Percentiles rank a stretch among this genome's conserved stretches.
These are phyloP conservation scores for Solanum hybrid DNA, from an alignment of 305 asterid genomes.

Conservation along the genomic window DNA sequence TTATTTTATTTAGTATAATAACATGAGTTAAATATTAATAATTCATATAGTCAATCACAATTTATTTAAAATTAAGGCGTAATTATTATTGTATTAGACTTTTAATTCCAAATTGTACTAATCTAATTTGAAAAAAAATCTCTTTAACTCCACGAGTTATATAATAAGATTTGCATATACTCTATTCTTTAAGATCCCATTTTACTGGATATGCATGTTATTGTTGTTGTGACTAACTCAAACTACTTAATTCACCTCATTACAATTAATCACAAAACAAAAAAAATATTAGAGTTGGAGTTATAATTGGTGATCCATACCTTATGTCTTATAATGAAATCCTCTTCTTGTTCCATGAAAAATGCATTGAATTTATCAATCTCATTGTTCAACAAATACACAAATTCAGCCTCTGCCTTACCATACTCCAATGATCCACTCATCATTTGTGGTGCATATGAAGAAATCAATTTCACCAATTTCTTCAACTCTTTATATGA, in stretches of 20 bases:
- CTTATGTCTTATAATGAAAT: conserved; percentile 80
- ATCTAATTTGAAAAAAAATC: not conserved
- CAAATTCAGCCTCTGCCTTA: conserved; percentile 54
- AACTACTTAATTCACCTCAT: not conserved
- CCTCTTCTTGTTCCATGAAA: conserved; percentile 90
- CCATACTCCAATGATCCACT: conserved; percentile 27
- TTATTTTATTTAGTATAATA: not conserved
- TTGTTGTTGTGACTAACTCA: not conserved
- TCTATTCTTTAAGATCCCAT: not conserved
- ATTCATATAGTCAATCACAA: not conserved
- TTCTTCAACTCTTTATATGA: conserved; percentile 80
- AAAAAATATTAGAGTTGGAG: not conserved
- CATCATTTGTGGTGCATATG: conserved; percentile 27
- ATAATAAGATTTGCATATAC: not conserved
- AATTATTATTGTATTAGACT: not conserved
- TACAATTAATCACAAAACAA: not conserved
- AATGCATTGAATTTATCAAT: conserved; percentile 83
- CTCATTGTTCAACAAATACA: conserved; percentile 61
- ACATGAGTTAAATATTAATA: not conserved
- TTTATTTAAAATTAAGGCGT: not conserved
- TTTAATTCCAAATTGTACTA: not conserved
- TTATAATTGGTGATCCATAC: conserved; percentile 11
- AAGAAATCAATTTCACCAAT: conserved; percentile 46
- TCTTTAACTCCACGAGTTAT: too few relatives aligned
- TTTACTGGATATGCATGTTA: too few relatives aligned